Evolutionary conservation across 2,329 filamentous ascomycete genomes (phyloP), one percentile per base, ranked within the genome.

Genomic region (Emmonsia crescens): DNA sequence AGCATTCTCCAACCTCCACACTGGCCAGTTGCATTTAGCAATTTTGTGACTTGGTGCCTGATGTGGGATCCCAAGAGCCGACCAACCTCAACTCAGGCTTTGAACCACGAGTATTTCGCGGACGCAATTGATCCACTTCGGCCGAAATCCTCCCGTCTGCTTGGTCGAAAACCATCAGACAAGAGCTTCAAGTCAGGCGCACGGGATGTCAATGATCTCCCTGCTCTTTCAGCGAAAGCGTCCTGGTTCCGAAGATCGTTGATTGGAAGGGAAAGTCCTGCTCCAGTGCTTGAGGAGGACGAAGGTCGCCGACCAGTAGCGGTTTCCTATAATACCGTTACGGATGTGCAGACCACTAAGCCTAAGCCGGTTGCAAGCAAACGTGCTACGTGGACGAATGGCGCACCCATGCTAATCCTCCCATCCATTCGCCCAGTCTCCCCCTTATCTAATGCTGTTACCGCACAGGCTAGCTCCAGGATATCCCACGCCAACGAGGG

Each of bases 201-300:
- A 27, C 89, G 87, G 73, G 88, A 94, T 56, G 79, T 82, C 0
- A 75, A 70, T 40, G 83, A 85, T 60, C 73, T 77, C 16, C 78
- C 87, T 55, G 80, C 78, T 9, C 81, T 89, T 21, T 83, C 87
- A 1, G 84, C 89, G 5, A 96, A 96, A 78, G 89, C 89, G 29
- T 97, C 93, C 0, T 99, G 94, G 94, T 96, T 99, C 77, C 85
- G 94, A 67, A 91, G 96, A 73, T 97, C 94, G 14, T 82, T 99
- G 62, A 95, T 96, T 70, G 88, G 89, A 63, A 86, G 88, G 54
- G 87, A 90, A 56, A 86, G 81, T 67, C 80, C 84, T 12, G 87
- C 89, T 60, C 80, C 82, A n/a, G 77, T 84, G 36, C 75, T 73
- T 48, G 75, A 78, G 55, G 72, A 71, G 31, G 71, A 74, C 19